Evolutionary conservation across 192 early-diverging fungal genomes (phyloP), one percentile per base, ranked within the genome.

Genomic region (Backusella psychrophila): DNA sequence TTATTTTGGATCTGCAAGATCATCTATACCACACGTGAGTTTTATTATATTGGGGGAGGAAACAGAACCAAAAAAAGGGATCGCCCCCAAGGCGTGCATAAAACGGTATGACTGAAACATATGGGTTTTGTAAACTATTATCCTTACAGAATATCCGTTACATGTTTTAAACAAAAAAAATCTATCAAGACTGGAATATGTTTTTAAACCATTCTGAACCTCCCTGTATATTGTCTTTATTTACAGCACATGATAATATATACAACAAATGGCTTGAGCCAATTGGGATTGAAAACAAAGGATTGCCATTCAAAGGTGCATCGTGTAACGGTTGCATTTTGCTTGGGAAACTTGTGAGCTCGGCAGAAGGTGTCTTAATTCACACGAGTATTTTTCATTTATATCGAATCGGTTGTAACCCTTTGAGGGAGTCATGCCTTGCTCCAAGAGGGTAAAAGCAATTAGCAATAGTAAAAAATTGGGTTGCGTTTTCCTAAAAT

Each of bases 1-100:
- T 59, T 59, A 11, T 63, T 63, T 29, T 63, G 56, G 56, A 63
- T 63, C 56, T 63, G 56, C 56, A 63, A 63, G 21, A 63, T 63
- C 56, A 63, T 63, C 14, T 63, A 26, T 11, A 14, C 11, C 56
- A 29, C 56, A 63, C 56, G 56, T 63, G 56, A 63, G 56, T 63
- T 63, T 12, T 63, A 63, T 63, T 29, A 26, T 63, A 63, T 63
- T 63, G 56, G 56, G 56, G 56, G 53, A 21, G n/a, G 23, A 53
- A 21, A 11, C 53, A 56, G 11, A 56, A 6, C 49, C 19, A 56
- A n/a, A 14, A 44, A 44, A 44, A 44, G 4, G 42, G 46, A 49
- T 49, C 46, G 46, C 46, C 19, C 19, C 46, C 15, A 49, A n/a
- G 46, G 4, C 4, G 11, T 26, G 56, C 23, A 59, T 59, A 59